Evolutionary conservation across 208 protist species (phyloP).

Genomic region (Leishmania arabica): DNA sequence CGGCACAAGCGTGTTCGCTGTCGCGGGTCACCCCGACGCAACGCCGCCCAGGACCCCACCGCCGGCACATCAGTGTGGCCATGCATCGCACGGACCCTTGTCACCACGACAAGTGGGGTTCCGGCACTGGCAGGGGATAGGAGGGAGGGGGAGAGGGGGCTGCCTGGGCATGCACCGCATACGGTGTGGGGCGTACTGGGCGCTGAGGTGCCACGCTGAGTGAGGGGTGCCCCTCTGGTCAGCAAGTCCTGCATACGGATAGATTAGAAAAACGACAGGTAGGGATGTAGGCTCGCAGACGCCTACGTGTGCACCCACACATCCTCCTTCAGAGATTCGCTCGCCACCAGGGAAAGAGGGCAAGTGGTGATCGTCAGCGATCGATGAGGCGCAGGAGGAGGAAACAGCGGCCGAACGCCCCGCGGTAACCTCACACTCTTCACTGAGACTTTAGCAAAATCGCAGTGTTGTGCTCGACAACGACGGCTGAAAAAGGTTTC

Average conservation of each 20-base stretch:
- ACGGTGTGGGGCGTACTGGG: background rate
- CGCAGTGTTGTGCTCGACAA: constrained; percentile 66
- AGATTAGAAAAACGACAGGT: no score
- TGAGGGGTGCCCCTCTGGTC: background rate
- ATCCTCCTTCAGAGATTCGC: background rate
- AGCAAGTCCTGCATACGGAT: background rate
- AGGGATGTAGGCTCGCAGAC: background rate
- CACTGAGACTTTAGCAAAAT: constrained; percentile 43
- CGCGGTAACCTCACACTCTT: background rate
- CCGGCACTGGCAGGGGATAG: background rate
- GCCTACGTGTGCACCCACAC: background rate
- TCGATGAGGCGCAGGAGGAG: background rate
- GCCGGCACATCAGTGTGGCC: background rate
- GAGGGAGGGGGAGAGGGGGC: background rate
- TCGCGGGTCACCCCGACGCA: background rate
- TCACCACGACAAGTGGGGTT: background rate
- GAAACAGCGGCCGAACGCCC: background rate
- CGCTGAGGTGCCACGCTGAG: background rate
- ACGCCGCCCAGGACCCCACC: background rate
- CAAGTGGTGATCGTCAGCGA: background rate
- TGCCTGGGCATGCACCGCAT: background rate
- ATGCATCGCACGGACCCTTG: background rate
- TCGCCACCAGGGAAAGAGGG: background rate
- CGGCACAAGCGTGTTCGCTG: background rate
- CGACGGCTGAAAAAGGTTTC: constrained; percentile 32